A percentile compares a stretch with the other conserved stretches of the same genome.
Conservation (phyloP, 176 grass and related monocot genomes). For the Bothriochloa decipiens region DNA sequence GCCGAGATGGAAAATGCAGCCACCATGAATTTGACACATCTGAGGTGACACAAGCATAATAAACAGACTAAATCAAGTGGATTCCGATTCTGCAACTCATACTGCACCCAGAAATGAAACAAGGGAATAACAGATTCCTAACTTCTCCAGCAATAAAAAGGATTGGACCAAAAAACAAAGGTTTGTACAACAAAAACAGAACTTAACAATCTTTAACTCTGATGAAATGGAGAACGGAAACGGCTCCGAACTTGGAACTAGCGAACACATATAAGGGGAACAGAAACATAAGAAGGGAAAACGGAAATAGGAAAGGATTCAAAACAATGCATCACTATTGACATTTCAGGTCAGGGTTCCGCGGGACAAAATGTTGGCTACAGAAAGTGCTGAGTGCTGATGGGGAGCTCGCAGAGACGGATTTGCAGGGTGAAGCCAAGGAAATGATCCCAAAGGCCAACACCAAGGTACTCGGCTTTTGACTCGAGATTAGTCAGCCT, state of each 20-base stretch:
- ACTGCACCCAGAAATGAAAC: conserved; percentile 33
- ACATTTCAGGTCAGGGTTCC: conserved; percentile 12
- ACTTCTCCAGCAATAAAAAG: conserved; percentile 8
- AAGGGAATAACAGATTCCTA: background rate
- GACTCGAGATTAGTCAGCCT: background rate
- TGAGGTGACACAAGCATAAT: background rate
- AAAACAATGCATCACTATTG: background rate
- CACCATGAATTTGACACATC: background rate
- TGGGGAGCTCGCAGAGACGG: background rate
- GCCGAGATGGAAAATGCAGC: background rate
- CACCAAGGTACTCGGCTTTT: background rate
- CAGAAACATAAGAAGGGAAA: background rate
- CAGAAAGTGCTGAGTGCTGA: background rate
- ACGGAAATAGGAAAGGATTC: background rate
- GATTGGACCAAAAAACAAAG: background rate
- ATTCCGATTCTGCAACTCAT: background rate
- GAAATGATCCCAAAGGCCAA: background rate
- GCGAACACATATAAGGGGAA: background rate
- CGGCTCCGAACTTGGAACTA: background rate
- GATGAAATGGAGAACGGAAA: background rate
- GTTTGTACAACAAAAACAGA: background rate
- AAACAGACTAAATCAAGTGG: background rate
- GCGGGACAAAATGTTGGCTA: background rate
- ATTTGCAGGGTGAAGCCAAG: background rate
- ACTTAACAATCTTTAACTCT: background rate